phyloP scores from a whole-genome alignment of 129 eudicot genomes.

The Chrysanthemum seticuspe region DNA sequence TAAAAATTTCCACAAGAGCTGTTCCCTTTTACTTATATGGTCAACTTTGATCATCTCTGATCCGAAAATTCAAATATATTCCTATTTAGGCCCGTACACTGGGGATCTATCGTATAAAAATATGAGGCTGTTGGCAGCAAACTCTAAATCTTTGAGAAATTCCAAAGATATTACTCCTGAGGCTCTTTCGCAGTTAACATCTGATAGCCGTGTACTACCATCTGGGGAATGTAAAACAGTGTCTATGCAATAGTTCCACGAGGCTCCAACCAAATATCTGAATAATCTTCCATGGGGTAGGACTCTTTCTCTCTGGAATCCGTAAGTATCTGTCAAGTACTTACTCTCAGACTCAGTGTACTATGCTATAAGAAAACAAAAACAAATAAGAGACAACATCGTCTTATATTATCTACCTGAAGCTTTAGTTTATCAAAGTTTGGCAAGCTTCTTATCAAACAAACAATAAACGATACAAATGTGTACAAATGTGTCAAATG shows the following conservation, averaged over 20 bases:
- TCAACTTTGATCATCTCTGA: conserved; percentile 7
- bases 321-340: too few relatives aligned
- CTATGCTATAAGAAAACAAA: too few relatives aligned
- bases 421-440: too few relatives aligned
- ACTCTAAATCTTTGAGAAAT: conserved; percentile 62
- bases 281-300: too few relatives aligned
- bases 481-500: too few relatives aligned
- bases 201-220: conserved; percentile 50
- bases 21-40: background rate
- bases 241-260: conserved; percentile 65
- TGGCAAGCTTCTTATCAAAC: too few relatives aligned
- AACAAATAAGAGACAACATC: too few relatives aligned
- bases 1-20: background rate
- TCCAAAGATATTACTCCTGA: conserved; percentile 67
- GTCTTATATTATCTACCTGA: too few relatives aligned
- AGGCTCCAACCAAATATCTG: too few relatives aligned
- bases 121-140: conserved; percentile 56
- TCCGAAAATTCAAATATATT: conserved; percentile 10
- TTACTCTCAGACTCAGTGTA: too few relatives aligned
- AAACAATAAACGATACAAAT: too few relatives aligned
- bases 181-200: conserved; percentile 65
- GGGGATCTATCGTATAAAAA: conserved; percentile 65
- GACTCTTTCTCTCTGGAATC: too few relatives aligned
- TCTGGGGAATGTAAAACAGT: conserved; percentile 55
- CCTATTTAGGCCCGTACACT: conserved; percentile 60